phyloP scores from a whole-genome alignment of 768 basidiomycete species.

The Kwoniella shandongensis region DNA sequence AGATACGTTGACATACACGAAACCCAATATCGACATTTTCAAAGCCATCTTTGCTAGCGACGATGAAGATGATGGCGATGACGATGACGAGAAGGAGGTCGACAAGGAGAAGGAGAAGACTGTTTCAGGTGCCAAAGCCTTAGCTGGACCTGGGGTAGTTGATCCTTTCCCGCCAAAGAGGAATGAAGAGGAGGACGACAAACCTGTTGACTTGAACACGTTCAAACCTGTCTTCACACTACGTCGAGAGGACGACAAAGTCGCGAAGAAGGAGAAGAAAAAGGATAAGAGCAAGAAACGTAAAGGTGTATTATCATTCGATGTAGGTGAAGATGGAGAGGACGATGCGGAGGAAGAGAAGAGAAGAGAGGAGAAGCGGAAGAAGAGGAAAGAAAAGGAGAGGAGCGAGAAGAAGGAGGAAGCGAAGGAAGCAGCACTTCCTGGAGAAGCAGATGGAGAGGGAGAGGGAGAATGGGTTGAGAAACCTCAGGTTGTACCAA shows the following conservation, averaged over 20 bases:
- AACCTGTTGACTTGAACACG: slow-evolving; percentile 61
- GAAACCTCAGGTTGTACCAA: slow-evolving; percentile 38
- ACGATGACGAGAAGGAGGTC: slow-evolving; percentile 56
- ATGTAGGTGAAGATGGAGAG: slow-evolving; percentile 56
- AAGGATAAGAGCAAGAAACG: slow-evolving; percentile 58
- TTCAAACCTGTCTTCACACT: slow-evolving; percentile 87
- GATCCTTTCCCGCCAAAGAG: slow-evolving; percentile 20
- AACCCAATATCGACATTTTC: slow-evolving; percentile 89
- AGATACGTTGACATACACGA: slow-evolving; percentile 82
- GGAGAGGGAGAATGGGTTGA: slow-evolving; percentile 47
- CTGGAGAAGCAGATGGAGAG: slow-evolving; percentile 10
- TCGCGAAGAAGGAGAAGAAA: slow-evolving; percentile 57
- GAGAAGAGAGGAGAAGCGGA: slow-evolving; percentile 53
- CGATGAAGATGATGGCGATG: slow-evolving; percentile 79
- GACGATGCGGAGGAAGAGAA: slow-evolving; percentile 62
- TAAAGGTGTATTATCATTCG: slow-evolving; percentile 70
- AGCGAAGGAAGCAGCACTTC: background rate
- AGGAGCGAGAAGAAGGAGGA: slow-evolving; percentile 41
- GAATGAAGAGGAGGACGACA: slow-evolving; percentile 38
- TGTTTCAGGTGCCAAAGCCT: slow-evolving; percentile 29
- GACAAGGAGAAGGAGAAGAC: too few species aligned
- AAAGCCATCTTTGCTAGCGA: slow-evolving; percentile 97
- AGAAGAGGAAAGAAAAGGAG: slow-evolving; percentile 56
- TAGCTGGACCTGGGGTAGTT: slow-evolving; percentile 3
- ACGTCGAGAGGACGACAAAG: slow-evolving; percentile 22